A percentile compares a stretch with the other conserved stretches of the same genome.
Conservation (phyloP, 2,329 filamentous ascomycete genomes). For the Colletotrichum musicola region DNA sequence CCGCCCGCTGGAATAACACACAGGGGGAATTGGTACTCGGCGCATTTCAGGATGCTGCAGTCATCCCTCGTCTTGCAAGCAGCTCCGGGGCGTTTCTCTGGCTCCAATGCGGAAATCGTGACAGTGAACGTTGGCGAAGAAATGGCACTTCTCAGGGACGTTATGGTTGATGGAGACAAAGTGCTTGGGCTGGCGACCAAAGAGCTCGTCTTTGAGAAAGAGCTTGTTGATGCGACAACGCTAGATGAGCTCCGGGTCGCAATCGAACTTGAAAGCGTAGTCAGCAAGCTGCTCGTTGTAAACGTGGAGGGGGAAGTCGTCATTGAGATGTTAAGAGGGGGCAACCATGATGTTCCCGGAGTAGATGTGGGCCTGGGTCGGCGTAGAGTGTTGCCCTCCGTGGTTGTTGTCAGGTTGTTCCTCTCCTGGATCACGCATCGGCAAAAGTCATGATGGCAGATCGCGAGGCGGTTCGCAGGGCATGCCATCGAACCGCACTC, state of each 20-base stretch:
- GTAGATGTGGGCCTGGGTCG: not conserved
- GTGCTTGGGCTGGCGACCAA: not conserved
- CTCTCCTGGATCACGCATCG: constrained; percentile 7
- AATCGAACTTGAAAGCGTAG: not conserved
- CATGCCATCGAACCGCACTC: constrained; percentile 16
- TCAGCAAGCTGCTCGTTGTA: not conserved
- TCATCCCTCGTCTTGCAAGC: not conserved
- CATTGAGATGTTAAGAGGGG: not conserved
- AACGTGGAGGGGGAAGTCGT: not conserved
- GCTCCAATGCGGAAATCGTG: constrained; percentile 12
- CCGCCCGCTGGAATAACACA: not conserved
- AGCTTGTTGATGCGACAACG: not conserved
- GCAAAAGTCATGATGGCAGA: constrained; percentile 11
- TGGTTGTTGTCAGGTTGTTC: not conserved
- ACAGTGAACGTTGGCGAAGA: not conserved
- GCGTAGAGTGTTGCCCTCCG: not conserved
- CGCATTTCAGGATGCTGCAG: constrained; percentile 3
- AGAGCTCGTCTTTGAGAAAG: no score
- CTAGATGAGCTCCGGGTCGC: not conserved
- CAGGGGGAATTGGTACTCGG: not conserved
- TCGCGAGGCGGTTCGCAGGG: not conserved
- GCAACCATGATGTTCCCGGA: not conserved
- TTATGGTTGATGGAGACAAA: not conserved
- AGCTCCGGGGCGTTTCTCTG: not conserved
- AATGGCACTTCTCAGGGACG: not conserved